Evolutionary conservation across 192 early-diverging fungal genomes (phyloP), one percentile per base, ranked within the genome.

Genomic region (Hyaloraphidium curvatum): DNA sequence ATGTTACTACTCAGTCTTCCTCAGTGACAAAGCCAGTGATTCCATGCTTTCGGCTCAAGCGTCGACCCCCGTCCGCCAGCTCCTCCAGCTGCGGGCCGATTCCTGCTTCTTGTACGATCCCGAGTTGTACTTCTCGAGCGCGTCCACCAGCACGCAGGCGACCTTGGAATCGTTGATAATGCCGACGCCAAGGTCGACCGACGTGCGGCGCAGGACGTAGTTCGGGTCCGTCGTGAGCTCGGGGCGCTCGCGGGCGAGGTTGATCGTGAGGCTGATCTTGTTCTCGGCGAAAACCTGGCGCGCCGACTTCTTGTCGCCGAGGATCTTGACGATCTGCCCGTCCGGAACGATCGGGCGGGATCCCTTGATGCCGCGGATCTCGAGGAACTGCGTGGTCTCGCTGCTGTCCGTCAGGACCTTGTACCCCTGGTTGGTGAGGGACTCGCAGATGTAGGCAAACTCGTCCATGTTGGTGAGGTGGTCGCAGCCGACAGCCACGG

Each of bases 381-480:
- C n/a, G 33, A 94, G 68, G 14, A 72, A 50, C 13, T 59, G 37
- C 9, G 69, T 62, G 3, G 83, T 83, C 7, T 62, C 58, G 28
- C 70, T 51, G 2, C 73, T 74, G 65, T 83, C 86, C 23, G 81
- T 81, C 13, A 73, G 69, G 17, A 97, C 68, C 7, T 71, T 58
- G 67, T 83, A 82, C 0, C 84, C 83, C 29, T 80, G 61, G 1
- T 59, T 40, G 2, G 67, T 55, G 31, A 91, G 64, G 23, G 68
- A 71, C 50, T 62, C 21, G 28, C 82, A 86, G 31, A 93, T 78
- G 57, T 84, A 76, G 28, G 68, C 62, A 25, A 80, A 74, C 55
- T 93, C 88, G 0, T 62, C 62, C 1, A 63, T 53, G 50, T 87
- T 70, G 2, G 87, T 86, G 28, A 87, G 66, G 11, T 75, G 68